Percentiles rank a stretch among this genome's conserved stretches.
phyloP scores from a whole-genome alignment of 2,329 filamentous ascomycete genomes.

The Diaporthe longicolla region DNA sequence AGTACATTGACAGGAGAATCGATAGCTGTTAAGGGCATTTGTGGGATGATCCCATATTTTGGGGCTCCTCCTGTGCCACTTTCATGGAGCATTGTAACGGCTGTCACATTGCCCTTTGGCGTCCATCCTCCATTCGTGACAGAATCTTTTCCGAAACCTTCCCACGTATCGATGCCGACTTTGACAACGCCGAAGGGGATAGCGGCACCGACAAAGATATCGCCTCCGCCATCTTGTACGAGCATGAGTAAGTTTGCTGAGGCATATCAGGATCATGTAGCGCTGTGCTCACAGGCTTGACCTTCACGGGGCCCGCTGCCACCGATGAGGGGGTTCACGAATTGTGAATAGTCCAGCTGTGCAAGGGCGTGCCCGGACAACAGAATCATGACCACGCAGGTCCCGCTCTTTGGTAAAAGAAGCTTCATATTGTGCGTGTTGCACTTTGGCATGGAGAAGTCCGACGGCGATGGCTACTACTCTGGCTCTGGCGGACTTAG shows the following conservation, averaged over 20 bases:
- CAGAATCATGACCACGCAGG: not conserved
- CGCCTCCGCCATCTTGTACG: constrained; percentile 54
- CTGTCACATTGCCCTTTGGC: constrained; percentile 60
- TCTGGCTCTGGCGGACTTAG: not conserved
- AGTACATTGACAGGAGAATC: constrained; percentile 59
- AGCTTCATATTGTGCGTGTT: constrained; percentile 12
- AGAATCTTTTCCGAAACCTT: constrained; percentile 46
- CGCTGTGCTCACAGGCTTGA: constrained; percentile 50
- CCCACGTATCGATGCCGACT: constrained; percentile 57
- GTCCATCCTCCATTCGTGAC: constrained; percentile 55
- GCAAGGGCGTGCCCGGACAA: not conserved
- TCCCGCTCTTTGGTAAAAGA: not conserved
- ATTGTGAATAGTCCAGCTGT: constrained; percentile 37
- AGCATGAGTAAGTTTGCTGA: not conserved
- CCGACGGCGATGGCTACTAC: not conserved
- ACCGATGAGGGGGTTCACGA: constrained; percentile 63
- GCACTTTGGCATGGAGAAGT: not conserved
- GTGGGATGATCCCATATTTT: constrained; percentile 69
- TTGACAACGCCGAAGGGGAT: constrained; percentile 62
- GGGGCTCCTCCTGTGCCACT: constrained; percentile 71
- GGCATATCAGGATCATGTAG: not conserved
- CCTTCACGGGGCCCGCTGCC: constrained; percentile 61
- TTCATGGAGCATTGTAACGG: constrained; percentile 68
- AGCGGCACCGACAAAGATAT: constrained; percentile 60
- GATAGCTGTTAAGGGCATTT: constrained; percentile 60